Evolutionary conservation across 2,329 filamentous ascomycete genomes (phyloP).

Genomic region (Drechslerella dactyloides): DNA sequence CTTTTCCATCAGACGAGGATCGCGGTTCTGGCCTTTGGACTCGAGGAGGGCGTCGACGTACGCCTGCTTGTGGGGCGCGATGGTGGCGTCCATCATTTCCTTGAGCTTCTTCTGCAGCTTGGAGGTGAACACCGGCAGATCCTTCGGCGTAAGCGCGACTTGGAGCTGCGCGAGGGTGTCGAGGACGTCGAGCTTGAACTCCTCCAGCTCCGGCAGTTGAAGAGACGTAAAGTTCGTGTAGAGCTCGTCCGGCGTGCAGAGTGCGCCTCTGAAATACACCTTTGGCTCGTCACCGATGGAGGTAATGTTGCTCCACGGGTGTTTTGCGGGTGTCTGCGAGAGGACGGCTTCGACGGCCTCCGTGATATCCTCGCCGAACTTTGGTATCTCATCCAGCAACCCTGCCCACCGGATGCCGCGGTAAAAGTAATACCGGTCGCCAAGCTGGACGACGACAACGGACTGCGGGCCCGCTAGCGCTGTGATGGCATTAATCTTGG

Average conservation of each 20-base stretch:
- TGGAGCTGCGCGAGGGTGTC: conserved; percentile 39
- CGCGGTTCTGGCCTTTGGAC: conserved; percentile 25
- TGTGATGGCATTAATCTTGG: conserved; percentile 55
- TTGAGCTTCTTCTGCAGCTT: conserved; percentile 34
- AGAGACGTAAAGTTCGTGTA: conserved; percentile 34
- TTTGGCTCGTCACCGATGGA: conserved; percentile 43
- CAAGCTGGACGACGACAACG: conserved; percentile 53
- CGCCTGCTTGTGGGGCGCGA: conserved; percentile 35
- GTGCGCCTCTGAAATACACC: conserved; percentile 24
- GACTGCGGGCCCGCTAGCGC: conserved; percentile 55
- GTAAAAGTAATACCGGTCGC: conserved; percentile 55
- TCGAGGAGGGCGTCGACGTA: conserved; percentile 35
- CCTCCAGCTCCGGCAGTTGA: conserved; percentile 29
- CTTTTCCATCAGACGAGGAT: conserved; percentile 45
- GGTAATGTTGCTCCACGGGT: conserved; percentile 42
- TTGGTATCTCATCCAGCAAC: conserved; percentile 51
- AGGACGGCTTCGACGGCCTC: conserved; percentile 44
- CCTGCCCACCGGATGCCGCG: conserved; percentile 52
- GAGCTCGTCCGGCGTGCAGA: conserved; percentile 31
- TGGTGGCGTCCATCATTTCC: conserved; percentile 25
- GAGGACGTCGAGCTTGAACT: conserved; percentile 39
- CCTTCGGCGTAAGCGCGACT: conserved; percentile 36
- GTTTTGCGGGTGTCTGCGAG: conserved; percentile 1
- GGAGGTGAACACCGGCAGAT: conserved; percentile 38
- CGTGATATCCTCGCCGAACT: conserved; percentile 54